These are phyloP conservation scores for Silene noctiflora DNA, from an alignment of 179 eudicot genomes.

Conservation along the genomic window DNA sequence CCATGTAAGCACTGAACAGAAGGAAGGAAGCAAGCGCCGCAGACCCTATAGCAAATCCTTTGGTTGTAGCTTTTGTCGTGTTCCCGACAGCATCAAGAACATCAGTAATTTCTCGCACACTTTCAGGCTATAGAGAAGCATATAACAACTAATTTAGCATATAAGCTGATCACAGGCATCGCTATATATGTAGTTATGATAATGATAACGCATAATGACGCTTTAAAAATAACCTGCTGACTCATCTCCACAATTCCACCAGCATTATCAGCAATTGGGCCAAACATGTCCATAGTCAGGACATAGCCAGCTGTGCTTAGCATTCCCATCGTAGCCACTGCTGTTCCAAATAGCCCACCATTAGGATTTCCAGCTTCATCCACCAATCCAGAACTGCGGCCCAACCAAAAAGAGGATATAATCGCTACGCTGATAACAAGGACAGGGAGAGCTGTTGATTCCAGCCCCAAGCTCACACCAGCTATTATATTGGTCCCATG, in stretches of 20 bases:
- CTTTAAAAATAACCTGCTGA: conserved; percentile 62
- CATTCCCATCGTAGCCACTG: conserved; percentile 99
- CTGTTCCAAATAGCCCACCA: conserved; percentile 98
- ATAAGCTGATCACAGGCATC: neutral
- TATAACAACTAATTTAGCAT: conserved; percentile 15
- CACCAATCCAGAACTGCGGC: conserved; percentile 85
- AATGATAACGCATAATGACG: neutral
- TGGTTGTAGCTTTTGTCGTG: conserved; percentile 97
- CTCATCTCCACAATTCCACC: conserved; percentile 99
- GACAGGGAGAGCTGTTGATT: conserved; percentile 97
- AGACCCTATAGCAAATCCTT: conserved; percentile 98
- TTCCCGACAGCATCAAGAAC: conserved; percentile 97
- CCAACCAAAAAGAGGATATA: conserved; percentile 91
- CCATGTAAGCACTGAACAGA: conserved; percentile 99
- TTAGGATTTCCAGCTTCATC: conserved; percentile 92
- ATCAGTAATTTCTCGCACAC: conserved; percentile 96
- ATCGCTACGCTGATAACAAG: conserved; percentile 86
- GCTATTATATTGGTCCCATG: conserved; percentile 99
- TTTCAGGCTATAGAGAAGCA: conserved; percentile 69
- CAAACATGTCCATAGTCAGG: conserved; percentile 99
- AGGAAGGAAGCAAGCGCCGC: conserved; percentile 99
- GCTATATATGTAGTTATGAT: neutral
- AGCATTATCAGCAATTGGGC: conserved; percentile 99
- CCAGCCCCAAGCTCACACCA: conserved; percentile 94
- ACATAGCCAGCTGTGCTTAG: conserved; percentile 99